Percentiles rank a stretch among this genome's conserved stretches.
Conservation (phyloP, 2,329 filamentous ascomycete species). For the Rasamsonia emersonii region DNA sequence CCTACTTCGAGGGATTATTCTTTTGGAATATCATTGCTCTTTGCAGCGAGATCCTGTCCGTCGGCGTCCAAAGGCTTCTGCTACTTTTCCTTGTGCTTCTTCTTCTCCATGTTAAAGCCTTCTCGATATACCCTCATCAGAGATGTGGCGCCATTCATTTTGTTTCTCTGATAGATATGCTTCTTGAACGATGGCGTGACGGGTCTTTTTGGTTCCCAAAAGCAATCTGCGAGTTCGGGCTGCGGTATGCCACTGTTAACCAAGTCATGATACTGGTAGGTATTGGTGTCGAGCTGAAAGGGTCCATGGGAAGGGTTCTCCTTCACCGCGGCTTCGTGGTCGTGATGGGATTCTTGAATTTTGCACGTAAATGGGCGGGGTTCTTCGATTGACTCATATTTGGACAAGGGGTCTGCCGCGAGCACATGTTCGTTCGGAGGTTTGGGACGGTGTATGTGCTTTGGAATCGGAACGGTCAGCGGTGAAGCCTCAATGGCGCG, state of each 20-base stretch:
- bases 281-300: constrained; percentile 17
- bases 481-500: constrained; percentile 26
- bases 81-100: constrained; percentile 4
- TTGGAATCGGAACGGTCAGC: constrained; percentile 15
- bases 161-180: constrained; percentile 13
- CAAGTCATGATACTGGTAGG: constrained; percentile 21
- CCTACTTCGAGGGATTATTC: too few relatives aligned
- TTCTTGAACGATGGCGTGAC: constrained; percentile 13
- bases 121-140: constrained; percentile 18
- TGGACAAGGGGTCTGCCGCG: constrained; percentile 1
- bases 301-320: constrained; percentile 25
- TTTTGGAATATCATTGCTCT: too few relatives aligned
- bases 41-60: too few relatives aligned
- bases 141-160: constrained; percentile 17
- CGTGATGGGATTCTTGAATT: constrained; percentile 19
- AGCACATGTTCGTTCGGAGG: not conserved
- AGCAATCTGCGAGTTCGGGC: constrained; percentile 23
- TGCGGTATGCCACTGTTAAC: constrained; percentile 18
- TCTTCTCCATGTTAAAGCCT: constrained; percentile 10
- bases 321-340: constrained; percentile 19
- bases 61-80: too few relatives aligned
- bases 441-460: constrained; percentile 1
- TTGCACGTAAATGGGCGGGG: constrained; percentile 14
- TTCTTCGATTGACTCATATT: not conserved
- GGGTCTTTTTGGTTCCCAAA: constrained; percentile 17